Base-by-base conservation (phyloP, 495 filamentous ascomycete genomes). In the Tuber magnatum region DNA sequence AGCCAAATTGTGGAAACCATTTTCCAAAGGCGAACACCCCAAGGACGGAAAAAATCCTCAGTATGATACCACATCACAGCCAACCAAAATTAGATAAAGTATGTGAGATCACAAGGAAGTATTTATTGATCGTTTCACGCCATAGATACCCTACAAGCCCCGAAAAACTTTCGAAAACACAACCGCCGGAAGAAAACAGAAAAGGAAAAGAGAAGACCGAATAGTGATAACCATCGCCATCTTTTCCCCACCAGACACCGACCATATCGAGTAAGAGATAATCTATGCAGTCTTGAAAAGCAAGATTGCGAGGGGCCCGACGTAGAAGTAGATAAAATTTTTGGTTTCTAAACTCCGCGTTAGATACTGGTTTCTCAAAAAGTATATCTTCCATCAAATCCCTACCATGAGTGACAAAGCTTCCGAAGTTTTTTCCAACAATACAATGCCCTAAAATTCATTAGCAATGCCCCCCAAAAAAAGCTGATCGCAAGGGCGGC, bases 271-370 rank as follows among this genome's bases (percentile, higher is more conserved):
- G n/a, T 16, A 28, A 70, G 40, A n/a, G 71, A 48, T 70, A 39
- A n/a, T 38, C 68, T 83, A 83, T 24, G 81, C 81, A 39, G 95
- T 99, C 89, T 99, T 99, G 89, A 98, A 99, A 73, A 99, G 90
- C 68, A 99, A 90, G 81, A 99, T 97, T 32, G 95, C 95, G 84
- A 93, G 97, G 87, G 97, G 95, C 70, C 95, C 95, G 76, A 98
- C 92, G 86, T 98, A 98, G 88, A 99, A 99, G 87, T 99, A 99
- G 83, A 98, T 97, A 87, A 99, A 99, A 85, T 99, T 95, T 85
- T 97, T 97, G 61, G 95, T 97, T 84, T 99, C 94, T 97, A 86
- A 74, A 46, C 41, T n/a, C 28, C 28, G 32, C 24, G 28, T 72
- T 78, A 38, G 41, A 68, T 41, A 71, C 2, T 24, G 18, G 28